phyloP scores from a whole-genome alignment of 495 filamentous ascomycete genomes.

The Aspergillus biplanus region DNA sequence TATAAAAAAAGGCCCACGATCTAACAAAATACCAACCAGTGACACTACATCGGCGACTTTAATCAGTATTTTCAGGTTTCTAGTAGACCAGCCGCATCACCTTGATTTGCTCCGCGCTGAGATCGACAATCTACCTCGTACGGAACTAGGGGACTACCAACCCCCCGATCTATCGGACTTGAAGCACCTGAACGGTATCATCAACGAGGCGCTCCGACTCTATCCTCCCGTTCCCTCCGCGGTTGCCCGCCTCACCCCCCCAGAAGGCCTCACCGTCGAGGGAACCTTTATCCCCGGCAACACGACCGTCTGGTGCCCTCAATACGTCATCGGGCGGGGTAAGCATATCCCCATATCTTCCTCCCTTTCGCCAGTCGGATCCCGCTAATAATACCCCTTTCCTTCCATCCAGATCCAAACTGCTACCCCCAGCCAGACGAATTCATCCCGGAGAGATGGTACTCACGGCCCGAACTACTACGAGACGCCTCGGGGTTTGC shows the following conservation, averaged over 20 bases:
- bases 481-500: slow-evolving; percentile 20
- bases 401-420: slow-evolving; percentile 23
- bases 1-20: too few relatives aligned
- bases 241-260: slow-evolving; percentile 42
- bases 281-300: slow-evolving; percentile 47
- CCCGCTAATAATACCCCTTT: too few relatives aligned
- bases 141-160: too few relatives aligned
- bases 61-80: too few relatives aligned
- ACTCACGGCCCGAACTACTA: slow-evolving; percentile 29
- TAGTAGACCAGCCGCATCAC: too few relatives aligned
- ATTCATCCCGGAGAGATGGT: slow-evolving; percentile 61
- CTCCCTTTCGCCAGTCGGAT: too few relatives aligned
- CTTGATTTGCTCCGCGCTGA: too few relatives aligned
- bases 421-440: slow-evolving; percentile 27
- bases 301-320: slow-evolving; percentile 40
- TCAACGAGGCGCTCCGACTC: slow-evolving; percentile 55
- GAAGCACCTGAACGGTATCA: slow-evolving; percentile 47
- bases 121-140: too few relatives aligned
- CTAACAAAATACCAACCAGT: too few relatives aligned
- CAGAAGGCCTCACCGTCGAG: slow-evolving; percentile 48
- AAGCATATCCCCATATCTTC: too few relatives aligned
- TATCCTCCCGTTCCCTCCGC: slow-evolving; percentile 44
- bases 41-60: too few relatives aligned
- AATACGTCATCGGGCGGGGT: slow-evolving; percentile 31
- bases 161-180: too few relatives aligned